Evolutionary conservation across 768 basidiomycete species (phyloP).

Genomic region (Pholiota conissans): DNA sequence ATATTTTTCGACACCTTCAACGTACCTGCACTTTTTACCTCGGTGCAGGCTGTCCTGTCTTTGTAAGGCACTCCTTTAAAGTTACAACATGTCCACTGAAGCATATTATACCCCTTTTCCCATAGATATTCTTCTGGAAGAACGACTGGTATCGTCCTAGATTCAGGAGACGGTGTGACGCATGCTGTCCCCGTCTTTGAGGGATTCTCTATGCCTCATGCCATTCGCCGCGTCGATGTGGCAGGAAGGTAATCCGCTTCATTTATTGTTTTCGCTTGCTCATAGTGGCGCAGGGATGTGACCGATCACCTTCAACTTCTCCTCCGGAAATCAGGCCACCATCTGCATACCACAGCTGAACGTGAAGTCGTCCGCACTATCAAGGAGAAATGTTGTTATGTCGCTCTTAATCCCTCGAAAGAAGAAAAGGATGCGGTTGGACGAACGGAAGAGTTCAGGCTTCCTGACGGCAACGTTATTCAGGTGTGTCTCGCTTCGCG

Average conservation of each 20-base stretch:
- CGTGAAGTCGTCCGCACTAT: constrained; percentile 95
- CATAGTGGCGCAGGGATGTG: constrained; percentile 68
- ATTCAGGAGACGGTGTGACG: constrained; percentile 98
- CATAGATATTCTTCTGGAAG: constrained; percentile 94
- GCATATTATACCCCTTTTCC: constrained; percentile 10
- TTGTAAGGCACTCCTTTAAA: constrained; percentile 53
- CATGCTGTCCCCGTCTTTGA: constrained; percentile 99
- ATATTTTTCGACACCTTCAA: constrained; percentile 99
- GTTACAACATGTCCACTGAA: constrained; percentile 5
- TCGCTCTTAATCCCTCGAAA: constrained; percentile 89
- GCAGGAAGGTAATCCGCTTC: constrained; percentile 75
- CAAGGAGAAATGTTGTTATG: constrained; percentile 98
- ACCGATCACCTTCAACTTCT: constrained; percentile 95
- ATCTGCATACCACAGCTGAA: constrained; percentile 96
- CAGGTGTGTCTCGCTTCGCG: constrained; percentile 51
- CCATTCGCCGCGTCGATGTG: constrained; percentile 93
- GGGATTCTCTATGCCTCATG: constrained; percentile 99
- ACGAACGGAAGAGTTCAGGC: constrained; percentile 81
- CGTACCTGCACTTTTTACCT: constrained; percentile 94
- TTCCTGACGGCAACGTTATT: constrained; percentile 94
- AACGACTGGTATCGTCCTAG: constrained; percentile 98
- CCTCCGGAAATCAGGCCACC: constrained; percentile 90
- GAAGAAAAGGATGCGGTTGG: constrained; percentile 90
- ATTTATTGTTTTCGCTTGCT: constrained; percentile 15
- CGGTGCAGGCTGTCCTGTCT: constrained; percentile 95